Evolutionary conservation across 164 flowering plant species (phyloP), one percentile per base, ranked within the genome.

Genomic region (Chloranthus sessilifolius): DNA sequence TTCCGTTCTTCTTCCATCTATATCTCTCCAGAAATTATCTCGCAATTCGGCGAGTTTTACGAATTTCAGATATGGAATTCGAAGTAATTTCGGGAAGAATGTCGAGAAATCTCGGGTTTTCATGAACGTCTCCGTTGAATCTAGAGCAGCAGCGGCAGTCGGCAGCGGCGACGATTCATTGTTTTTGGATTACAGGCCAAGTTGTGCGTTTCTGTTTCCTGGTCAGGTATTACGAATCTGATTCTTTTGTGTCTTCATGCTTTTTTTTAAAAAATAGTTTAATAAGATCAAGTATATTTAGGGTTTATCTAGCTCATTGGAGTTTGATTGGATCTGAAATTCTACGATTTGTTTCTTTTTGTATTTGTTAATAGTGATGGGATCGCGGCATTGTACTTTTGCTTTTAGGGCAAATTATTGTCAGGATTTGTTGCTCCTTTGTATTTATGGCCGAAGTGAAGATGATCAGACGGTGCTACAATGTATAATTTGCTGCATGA

Each of bases 171-270:
- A 74, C 30, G 99, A 92, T 49, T 77, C 83, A 14, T 55, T 81
- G 61, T 94, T 89, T 55, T 40, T 62, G 29, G 97, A 89, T 64
- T 89, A 86, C 60, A 84, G 83, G 58, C 83, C 97, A 5, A 61
- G 58, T 61, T 43, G 35, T 23, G 99, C 95, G 39, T 94, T 89
- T 55, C 77, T 94, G 24, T 94, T 94, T 43, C 99, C 99, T 40
- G 99, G 99, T 33, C 99, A 94, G 91, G 99, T 94, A 20, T 50
- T 50, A 25, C 20, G 38, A 10, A 31, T 33, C 6, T 30, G 15
- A 10, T 16, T 14, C 3, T 47, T 41, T 28, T 19, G 12, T 31
- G 10, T 36, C 6, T 12, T 16, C 21, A 2, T 26, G 15, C n/a
- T 19, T 24, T 4, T 16, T 7, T n/a, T n/a, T n/a, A n/a, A n/a